Base-by-base conservation (phyloP, 2,329 filamentous ascomycete species). In the Huntiella bhutanensis region DNA sequence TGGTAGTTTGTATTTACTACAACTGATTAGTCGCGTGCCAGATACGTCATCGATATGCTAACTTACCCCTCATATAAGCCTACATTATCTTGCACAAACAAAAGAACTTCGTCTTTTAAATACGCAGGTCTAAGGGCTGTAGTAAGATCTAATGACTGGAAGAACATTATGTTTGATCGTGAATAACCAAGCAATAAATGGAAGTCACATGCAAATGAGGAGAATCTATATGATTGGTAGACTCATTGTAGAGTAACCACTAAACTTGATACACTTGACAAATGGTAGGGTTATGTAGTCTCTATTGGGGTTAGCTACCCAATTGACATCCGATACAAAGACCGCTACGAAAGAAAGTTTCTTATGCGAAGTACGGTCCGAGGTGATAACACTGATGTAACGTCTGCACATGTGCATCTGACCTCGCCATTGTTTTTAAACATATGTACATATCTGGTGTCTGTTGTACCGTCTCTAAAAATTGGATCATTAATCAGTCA, bases 11-110 rank as follows among this genome's bases (percentile, higher is more conserved):
- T 80, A 91, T 66, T 95, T 96, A 55, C 86, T 94, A 55, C 44
- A 51, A 53, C 44, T 48, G 52, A 38, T 17, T 28, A 46, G 33
- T n/a, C 4, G 37, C 19, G 41, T 15, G 15, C 17, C 17, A 35
- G 38, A 43, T 43, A 34, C 8, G 33, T 28, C 34, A n/a, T 28
- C 17, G 12, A 15, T 43, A 15, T 8, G 8, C 22, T 4, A 45
- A 45, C 41, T 45, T 71, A 93, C 86, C 91, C 91, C 71, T 96
- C 85, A 66, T 98, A 98, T 51, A 98, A 70, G 54, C 91, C 91
- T 56, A 98, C 87, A 61, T 85, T 87, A 70, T 96, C 87, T 67
- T 96, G 88, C 49, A 98, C 88, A 65, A 94, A 96, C 50, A 98
- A 73, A 46, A 96, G 70, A 55, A 84, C 82, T 72, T 98, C 91